Evolutionary conservation across 1,284 basidiomycete species (phyloP).

Genomic region (Apiotrichum montevideense): DNA sequence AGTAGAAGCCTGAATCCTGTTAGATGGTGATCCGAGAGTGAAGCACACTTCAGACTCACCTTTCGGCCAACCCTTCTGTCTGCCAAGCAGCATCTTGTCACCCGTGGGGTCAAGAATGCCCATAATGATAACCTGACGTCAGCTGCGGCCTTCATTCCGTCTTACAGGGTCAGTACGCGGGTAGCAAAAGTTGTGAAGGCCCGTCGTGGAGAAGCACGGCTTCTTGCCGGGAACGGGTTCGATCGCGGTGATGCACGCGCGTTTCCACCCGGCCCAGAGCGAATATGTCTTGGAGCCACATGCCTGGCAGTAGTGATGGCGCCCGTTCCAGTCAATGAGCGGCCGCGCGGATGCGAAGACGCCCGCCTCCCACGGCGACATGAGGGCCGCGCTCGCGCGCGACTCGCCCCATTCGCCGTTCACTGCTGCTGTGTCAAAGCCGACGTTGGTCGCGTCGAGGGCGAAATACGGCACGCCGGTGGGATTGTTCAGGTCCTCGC

Average conservation of each 20-base stretch:
- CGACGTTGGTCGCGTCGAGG: constrained; percentile 59
- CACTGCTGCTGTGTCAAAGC: constrained; percentile 30
- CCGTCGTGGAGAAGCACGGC: constrained; percentile 55
- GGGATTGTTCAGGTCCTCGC: constrained; percentile 56
- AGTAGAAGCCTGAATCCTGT: constrained; percentile 52
- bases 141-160: constrained; percentile 2
- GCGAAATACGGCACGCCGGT: constrained; percentile 72
- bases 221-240: constrained; percentile 24
- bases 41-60: constrained; percentile 20
- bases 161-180: constrained; percentile 68
- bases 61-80: constrained; percentile 54
- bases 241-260: constrained; percentile 64
- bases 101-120: constrained; percentile 69
- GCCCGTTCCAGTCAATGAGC: constrained; percentile 80
- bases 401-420: constrained; percentile 63
- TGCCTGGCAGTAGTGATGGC: constrained; percentile 86
- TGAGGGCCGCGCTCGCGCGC: constrained; percentile 54
- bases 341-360: constrained; percentile 70
- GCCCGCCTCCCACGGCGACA: constrained; percentile 54
- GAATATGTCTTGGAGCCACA: constrained; percentile 79
- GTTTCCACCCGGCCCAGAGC: constrained; percentile 94
- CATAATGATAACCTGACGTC: constrained; percentile 73
- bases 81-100: constrained; percentile 77
- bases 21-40: too few relatives aligned
- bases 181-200: constrained; percentile 81